phyloP scores from a whole-genome alignment of 1,284 basidiomycete species.

The Paramarasmius palmivorus region DNA sequence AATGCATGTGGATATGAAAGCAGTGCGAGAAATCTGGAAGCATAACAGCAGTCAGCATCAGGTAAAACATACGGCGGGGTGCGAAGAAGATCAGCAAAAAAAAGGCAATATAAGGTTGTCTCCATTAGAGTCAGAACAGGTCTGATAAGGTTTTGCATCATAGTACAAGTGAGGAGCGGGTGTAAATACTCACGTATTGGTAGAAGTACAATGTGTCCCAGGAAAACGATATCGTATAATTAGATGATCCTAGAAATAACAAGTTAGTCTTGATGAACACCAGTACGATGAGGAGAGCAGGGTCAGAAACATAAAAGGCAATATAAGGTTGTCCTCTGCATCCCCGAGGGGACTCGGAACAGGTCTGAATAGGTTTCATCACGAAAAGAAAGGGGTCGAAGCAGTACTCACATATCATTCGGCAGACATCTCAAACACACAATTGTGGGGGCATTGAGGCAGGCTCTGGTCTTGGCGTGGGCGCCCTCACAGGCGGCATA shows the following conservation, averaged over 20 bases:
- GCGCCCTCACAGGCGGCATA: slow-evolving; percentile 50
- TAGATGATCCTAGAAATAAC: slow-evolving; percentile 6
- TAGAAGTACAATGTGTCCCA: not conserved
- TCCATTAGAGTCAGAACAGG: slow-evolving; percentile 40
- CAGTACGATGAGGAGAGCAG: slow-evolving; percentile 2
- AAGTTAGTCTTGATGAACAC: slow-evolving; percentile 6
- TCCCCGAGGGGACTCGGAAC: slow-evolving; percentile 40
- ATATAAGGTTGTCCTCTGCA: slow-evolving; percentile 39
- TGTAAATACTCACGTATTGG: not conserved
- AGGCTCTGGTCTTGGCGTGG: slow-evolving; percentile 20
- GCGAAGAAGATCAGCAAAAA: slow-evolving; percentile 24
- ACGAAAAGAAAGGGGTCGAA: slow-evolving; percentile 15
- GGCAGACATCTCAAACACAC: slow-evolving; percentile 25
- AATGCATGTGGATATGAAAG: no score
- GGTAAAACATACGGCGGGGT: not conserved
- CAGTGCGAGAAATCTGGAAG: no score
- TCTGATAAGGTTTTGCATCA: slow-evolving; percentile 38
- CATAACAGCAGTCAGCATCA: slow-evolving; percentile 6
- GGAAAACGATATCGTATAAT: not conserved
- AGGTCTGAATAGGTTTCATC: slow-evolving; percentile 57
- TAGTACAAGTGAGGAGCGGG: not conserved
- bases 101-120: slow-evolving; percentile 48
- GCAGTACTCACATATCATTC: slow-evolving; percentile 23
- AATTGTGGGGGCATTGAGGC: slow-evolving; percentile 12
- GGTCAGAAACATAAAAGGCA: slow-evolving; percentile 28